Percentiles rank a stretch among this genome's conserved stretches.
Conservation (phyloP, 768 basidiomycete species). For the Boletus reticulatus region DNA sequence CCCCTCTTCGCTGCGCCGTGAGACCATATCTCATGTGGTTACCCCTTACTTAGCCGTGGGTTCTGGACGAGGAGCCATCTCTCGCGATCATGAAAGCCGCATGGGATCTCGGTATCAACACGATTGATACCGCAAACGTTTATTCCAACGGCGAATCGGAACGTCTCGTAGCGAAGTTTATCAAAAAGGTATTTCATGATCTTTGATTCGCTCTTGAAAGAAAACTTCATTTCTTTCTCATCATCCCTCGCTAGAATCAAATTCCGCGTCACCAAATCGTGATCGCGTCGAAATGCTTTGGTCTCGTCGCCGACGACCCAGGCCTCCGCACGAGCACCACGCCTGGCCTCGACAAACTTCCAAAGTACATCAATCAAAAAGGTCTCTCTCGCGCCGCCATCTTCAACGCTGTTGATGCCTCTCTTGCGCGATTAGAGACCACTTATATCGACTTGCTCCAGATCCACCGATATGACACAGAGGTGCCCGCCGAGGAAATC, state of each 20-base stretch:
- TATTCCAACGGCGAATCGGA: slow-evolving; percentile 38
- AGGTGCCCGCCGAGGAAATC: slow-evolving; percentile 40
- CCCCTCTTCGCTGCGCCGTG: neutral
- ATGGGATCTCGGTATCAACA: slow-evolving; percentile 40
- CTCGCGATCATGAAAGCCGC: slow-evolving; percentile 38
- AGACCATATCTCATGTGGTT: neutral
- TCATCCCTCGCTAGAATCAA: slow-evolving; percentile 15
- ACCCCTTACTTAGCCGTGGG: slow-evolving; percentile 18
- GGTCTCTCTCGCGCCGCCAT: slow-evolving; percentile 37
- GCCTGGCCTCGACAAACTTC: slow-evolving; percentile 2
- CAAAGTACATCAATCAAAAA: slow-evolving; percentile 27
- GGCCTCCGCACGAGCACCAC: neutral
- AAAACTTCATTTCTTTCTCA: slow-evolving; percentile 1
- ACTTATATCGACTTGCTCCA: slow-evolving; percentile 42
- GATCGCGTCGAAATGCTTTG: slow-evolving; percentile 29
- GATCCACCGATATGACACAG: slow-evolving; percentile 41
- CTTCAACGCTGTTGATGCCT: slow-evolving; percentile 37
- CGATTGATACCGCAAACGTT: slow-evolving; percentile 37
- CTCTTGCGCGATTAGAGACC: slow-evolving; percentile 34
- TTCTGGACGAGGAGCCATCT: slow-evolving; percentile 28
- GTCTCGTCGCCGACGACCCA: slow-evolving; percentile 11
- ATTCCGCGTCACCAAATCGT: slow-evolving; percentile 34
- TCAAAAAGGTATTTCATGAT: slow-evolving; percentile 29
- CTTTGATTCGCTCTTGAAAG: neutral
- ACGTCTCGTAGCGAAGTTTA: slow-evolving; percentile 34